Base-by-base conservation (phyloP, 768 basidiomycete species). In the Cystofilobasidium bisporidii region DNA sequence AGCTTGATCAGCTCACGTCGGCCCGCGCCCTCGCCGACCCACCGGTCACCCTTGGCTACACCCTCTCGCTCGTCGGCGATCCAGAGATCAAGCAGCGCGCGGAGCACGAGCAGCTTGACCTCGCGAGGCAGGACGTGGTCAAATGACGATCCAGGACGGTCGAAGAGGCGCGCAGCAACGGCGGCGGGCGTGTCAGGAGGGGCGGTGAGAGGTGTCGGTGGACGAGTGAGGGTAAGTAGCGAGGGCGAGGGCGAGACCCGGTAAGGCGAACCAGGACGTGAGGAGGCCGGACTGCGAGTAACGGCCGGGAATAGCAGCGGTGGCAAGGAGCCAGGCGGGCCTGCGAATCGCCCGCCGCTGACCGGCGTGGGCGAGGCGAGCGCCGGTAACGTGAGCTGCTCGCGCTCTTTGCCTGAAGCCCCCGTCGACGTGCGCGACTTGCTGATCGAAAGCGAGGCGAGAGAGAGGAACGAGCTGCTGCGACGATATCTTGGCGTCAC, bases 1-100 rank as follows among this genome's bases (percentile, higher is more conserved):
- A 64, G 38, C 40, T 56, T 53, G 50, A 64, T 20, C 20, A 64
- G 50, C 36, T 64, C 63, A 5, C 63, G 14, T 18, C 63, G 50
- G 12, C 45, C 63, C 15, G 28, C 63, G 17, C 26, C 50, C 24
- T 55, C 45, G 26, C 63, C 63, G 40, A 56, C 36, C 63, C 63
- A 64, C 1, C 33, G 32, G 9, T n/a, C 41, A 5, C 33, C 53
- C 20, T 5, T 1, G 12, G 4, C 28, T 0, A 26, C 12, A 14
- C 6, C 48, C 22, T 3, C 33, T 1, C 12, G n/a, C 63, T 56
- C 50, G n/a, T 56, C 48, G n/a, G 22, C 63, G 20, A 18, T 36
- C 48, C 50, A 56, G 1, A 41, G 33, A 28, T 64, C 63, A 1
- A 64, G 17, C 15, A 63, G 50, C n/a, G 45, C 8, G 12, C 22